Evolutionary conservation across 2,329 filamentous ascomycete genomes (phyloP), one percentile per base, ranked within the genome.

Genomic region (Arachnopeziza araneosa): DNA sequence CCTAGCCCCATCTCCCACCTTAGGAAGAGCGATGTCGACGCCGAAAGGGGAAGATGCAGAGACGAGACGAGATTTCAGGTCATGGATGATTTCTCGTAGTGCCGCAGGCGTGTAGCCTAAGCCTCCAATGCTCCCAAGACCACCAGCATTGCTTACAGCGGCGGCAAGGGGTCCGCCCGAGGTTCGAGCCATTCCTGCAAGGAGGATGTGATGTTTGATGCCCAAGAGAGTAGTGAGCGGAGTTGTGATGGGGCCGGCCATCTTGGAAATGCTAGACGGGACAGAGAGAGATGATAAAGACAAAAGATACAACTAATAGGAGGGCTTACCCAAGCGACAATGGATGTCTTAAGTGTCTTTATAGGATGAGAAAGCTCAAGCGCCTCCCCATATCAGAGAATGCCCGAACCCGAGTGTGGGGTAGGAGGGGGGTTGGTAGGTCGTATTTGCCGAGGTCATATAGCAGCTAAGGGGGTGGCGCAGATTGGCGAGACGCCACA

Each of bases 141-240:
- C 90, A 21, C 90, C 89, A 7, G 89, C 87, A 64, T 88, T 88
- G 58, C 87, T 95, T 48, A 96, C 91, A 6, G 91, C 91, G 2
- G 91, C 91, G 8, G 91, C 91, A 53, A 96, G 86, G 21, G 80
- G 81, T 0, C 88, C 90, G 61, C 88, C 87, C 0, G 90, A 93
- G 10, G 90, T 90, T 63, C 89, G 85, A 1, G 93, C 93, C 93
- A 98, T 98, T 69, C 93, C 93, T 36, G 93, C 93, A 22, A 97
- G 89, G 67, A 97, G 79, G 74, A 98, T 87, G 50, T 93, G 93
- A 77, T 97, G 92, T 67, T 87, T 80, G 75, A 97, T 96, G 24
- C 85, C 84, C 56, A 97, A 83, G 56, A 97, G 86, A 58, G 80
- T 80, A 65, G 88, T 93, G 48, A 96, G 82, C 1, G 91, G 90